Evolutionary conservation across 2,329 filamentous ascomycete species (phyloP), one percentile per base, ranked within the genome.

Genomic region (Nigrograna mackinnonii): DNA sequence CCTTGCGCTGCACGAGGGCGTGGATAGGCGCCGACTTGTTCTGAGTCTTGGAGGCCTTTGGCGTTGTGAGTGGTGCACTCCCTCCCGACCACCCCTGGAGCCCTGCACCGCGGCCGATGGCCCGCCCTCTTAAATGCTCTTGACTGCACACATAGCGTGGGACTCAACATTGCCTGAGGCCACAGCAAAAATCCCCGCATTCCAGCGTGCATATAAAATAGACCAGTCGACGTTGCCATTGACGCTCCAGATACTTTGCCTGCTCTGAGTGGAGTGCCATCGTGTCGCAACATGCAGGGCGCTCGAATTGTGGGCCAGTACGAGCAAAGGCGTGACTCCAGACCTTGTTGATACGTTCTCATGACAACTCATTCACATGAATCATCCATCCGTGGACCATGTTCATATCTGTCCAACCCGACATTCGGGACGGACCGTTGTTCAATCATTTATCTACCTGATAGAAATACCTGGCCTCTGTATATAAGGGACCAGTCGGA

Each of bases 1-100:
- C 46, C 50, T 54, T 51, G 50, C 48, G 46, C 47, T 53, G 50
- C 47, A 49, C 47, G 46, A 49, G 44, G 44, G 42, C 49, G 54
- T 53, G 42, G 39, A 41, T 63, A 62, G 58, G 57, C 61, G 61
- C 58, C 52, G 49, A 38, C 49, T 43, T 30, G 40, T 37, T 26
- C 30, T 13, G n/a, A 33, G 52, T 60, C 61, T 63, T 63, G 57
- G 59, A 50, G 19, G 22, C 9, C 28, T 33, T 47, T 35, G 19
- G 26, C 22, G 7, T 31, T 49, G 28, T 61, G 52, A 66, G 36
- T 66, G 62, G 62, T 44, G 32, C 22, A 33, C 21, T 24, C 12
- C 9, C 19, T 45, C 24, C 26, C n/a, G 18, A 20, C 21, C n/a
- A 26, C 13, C 22, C 41, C 17, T 24, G 17, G 21, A 7, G 6